Base-by-base conservation (phyloP, 2,329 filamentous ascomycete genomes). In the Trichoderma simmonsii region DNA sequence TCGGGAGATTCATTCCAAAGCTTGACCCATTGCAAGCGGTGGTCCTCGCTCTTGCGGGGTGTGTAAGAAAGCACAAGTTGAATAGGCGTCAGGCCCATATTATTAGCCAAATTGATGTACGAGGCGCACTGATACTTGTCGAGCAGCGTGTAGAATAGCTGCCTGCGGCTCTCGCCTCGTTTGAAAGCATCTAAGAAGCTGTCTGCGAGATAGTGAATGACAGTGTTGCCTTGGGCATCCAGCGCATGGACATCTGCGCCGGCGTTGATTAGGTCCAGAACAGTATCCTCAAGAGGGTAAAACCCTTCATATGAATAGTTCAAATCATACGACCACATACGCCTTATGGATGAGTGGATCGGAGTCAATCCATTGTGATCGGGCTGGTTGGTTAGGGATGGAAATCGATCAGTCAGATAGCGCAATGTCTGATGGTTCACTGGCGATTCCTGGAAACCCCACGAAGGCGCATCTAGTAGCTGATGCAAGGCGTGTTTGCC, bases 401-500 rank as follows among this genome's bases (percentile, higher is more conserved):
- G 65, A 32, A 57, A 68, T 14, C 21, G 48, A 28, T 34, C 34
- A 28, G 15, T 43, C 30, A 68, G 32, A 26, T 57, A 43, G 32
- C 34, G 28, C 32, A 68, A n/a, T 14, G 65, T 36, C 34, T 59
- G 54, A 56, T 36, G 21, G 21, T 60, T 36, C 18, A 21, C 32
- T 4, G 65, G 15, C 15, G 65, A 30, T 14, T 32, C 9, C 11
- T 39, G 36, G 36, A 39, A 39, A 39, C 2, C 15, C n/a, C 12
- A 14, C 6, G 6, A 6, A 3, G 24, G 24, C 7, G 51, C n/a
- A 8, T 68, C 48, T 7, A 68, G 21, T 3, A 68, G 11, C 9
- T 59, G 65, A 43, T 68, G 65, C 11, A 68, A 34, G 26, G 65
- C 65, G 34, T 68, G 43, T 43, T 68, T 68, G 21, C 54, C 65